Evolutionary conservation across 768 basidiomycete species (phyloP), one percentile per base, ranked within the genome.

Genomic region (Leccinum ochraceum): DNA sequence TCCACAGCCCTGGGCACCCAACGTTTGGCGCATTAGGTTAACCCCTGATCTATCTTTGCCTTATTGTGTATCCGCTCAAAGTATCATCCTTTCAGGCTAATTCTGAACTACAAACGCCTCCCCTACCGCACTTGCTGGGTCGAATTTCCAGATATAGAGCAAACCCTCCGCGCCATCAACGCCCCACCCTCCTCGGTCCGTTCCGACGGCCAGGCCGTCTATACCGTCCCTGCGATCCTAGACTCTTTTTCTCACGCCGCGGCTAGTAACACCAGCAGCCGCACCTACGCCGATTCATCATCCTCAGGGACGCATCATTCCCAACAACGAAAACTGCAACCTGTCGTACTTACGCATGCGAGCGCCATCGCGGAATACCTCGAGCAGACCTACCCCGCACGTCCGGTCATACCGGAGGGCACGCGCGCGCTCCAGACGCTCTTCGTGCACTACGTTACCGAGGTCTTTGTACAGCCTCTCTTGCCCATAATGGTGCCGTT

Each of bases 31-130:
- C 49, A 81, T 91, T 63, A 77, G 89, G 88, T 86, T 56, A 34
- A 76, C 13, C n/a, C n/a, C n/a, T n/a, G n/a, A n/a, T 39, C 44
- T 20, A 11, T 62, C 13, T 39, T n/a, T 32, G 28, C 17, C 26
- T 8, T 13, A 24, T 52, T 57, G 13, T 9, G 42, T 14, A 34
- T 30, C 10, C 17, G 28, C 34, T 49, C 32, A n/a, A 59, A 17
- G 49, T 57, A 22, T 4, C 60, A 37, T 53, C 53, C 1, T 49
- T 46, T n/a, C 48, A 90, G 89, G 52, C 83, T 90, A 54, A 84
- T 90, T 49, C 76, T 92, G n/a, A 92, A 92, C 69, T 90, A 83
- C 69, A 91, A 92, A 68, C 81, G 86, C 4, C 80, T 92, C 7
- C 83, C 79, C 0, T 88, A 91, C 68, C 81, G 80, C 46, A 92